Conservation (phyloP, 2,329 filamentous ascomycete genomes). For the Botrytis pseudocinerea region DNA sequence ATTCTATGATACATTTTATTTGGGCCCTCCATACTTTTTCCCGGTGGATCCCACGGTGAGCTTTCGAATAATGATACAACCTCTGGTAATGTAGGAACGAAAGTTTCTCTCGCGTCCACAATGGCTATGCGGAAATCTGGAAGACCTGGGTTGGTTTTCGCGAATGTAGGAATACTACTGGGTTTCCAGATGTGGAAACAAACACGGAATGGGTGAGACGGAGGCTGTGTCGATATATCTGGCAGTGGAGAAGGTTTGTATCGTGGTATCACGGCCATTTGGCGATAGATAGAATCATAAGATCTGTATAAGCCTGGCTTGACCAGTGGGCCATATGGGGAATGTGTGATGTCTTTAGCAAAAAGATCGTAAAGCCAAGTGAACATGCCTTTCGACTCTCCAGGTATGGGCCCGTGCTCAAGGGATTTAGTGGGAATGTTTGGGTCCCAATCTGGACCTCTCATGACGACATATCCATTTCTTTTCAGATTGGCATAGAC, state of each 20-base stretch:
- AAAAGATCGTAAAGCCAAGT: conserved; percentile 40
- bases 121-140: conserved; percentile 88
- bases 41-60: conserved; percentile 67
- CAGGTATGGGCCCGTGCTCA: background rate
- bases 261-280: conserved; percentile 70
- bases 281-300: conserved; percentile 71
- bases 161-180: conserved; percentile 58
- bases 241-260: conserved; percentile 57
- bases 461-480: conserved; percentile 76
- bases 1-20: conserved; percentile 71
- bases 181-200: conserved; percentile 84
- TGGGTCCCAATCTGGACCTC: conserved; percentile 59
- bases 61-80: conserved; percentile 70
- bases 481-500: conserved; percentile 86
- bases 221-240: conserved; percentile 39
- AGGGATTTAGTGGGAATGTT: conserved; percentile 28
- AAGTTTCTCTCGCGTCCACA: conserved; percentile 70
- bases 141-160: conserved; percentile 73
- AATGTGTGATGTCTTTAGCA: conserved; percentile 29
- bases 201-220: conserved; percentile 62
- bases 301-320: conserved; percentile 64
- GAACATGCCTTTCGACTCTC: conserved; percentile 35
- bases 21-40: conserved; percentile 43
- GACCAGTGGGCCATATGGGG: conserved; percentile 57
- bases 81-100: conserved; percentile 72